Evolutionary conservation across 2,329 filamentous ascomycete genomes (phyloP), one percentile per base, ranked within the genome.

Genomic region (Cordyceps militaris): DNA sequence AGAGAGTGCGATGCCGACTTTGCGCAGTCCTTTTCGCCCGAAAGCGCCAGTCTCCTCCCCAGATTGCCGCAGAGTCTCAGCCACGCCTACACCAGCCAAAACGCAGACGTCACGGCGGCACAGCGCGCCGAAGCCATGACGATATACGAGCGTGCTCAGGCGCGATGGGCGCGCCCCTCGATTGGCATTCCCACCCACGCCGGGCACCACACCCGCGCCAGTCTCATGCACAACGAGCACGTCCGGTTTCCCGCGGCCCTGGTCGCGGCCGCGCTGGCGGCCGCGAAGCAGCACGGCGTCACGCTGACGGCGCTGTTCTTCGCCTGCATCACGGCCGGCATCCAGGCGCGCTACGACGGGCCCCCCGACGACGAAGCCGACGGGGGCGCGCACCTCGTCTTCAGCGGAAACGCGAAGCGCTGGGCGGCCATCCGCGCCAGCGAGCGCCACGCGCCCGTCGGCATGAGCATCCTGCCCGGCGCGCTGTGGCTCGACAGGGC

Each of bases 201-300:
- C 7, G 24, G 30, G 3, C 32, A 43, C 8, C 10, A 3, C 5
- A 16, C 36, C 8, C 50, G 50, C n/a, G 0, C 24, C 11, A 53
- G 50, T 7, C 50, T 28, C 34, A 30, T 53, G 3, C 50, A 53
- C 50, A 53, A 53, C n/a, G 32, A 53, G 36, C 34, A 53, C 9
- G 36, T 43, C 36, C 28, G 9, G 1, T 53, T 53, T 11, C 16
- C 28, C 9, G 28, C 28, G 24, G 24, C 19, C 23, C 36, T 42
- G 50, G n/a, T 30, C 0, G 1, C 9, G 14, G 50, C 50, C 3
- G 36, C 50, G 3, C 10, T 42, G 3, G 36, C 50, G 2, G 23
- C 36, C 3, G 24, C 34, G 9, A 42, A 30, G 24, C 9, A 4
- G 50, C 34, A 30, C 8, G 36, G 50, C 16, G 34, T 53, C 36